phyloP scores from a whole-genome alignment of 108 stramenopile species.

The Cyclotella baltica region DNA sequence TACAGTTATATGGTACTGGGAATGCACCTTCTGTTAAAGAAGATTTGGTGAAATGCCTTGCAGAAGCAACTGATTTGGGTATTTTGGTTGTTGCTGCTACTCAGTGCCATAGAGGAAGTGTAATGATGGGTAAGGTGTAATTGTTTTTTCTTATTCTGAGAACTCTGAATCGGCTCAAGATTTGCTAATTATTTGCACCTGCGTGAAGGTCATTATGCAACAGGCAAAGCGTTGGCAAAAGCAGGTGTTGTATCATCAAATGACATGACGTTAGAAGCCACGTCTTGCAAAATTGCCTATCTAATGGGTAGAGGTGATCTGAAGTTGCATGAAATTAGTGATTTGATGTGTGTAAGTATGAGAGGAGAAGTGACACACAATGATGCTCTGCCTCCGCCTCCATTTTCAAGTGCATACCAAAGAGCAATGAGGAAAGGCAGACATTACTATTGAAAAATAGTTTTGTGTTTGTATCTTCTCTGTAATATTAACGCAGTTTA shows the following conservation, averaged over 20 bases:
- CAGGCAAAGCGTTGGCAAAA: conserved; percentile 77
- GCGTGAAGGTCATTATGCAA: conserved; percentile 83
- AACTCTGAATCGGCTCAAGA: not conserved
- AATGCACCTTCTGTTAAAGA: conserved; percentile 89
- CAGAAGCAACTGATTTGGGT: conserved; percentile 72
- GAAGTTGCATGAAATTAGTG: conserved; percentile 57
- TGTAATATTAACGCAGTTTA: too few relatives aligned
- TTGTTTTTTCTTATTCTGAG: not conserved
- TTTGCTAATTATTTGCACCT: not conserved
- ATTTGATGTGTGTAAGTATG: conserved; percentile 75
- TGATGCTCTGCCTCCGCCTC: conserved; percentile 71
- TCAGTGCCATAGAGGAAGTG: conserved; percentile 92
- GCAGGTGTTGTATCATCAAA: conserved; percentile 89
- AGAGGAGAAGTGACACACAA: conserved; percentile 82
- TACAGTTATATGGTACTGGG: conserved; percentile 97
- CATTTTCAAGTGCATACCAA: conserved; percentile 71
- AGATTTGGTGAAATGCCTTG: conserved; percentile 70
- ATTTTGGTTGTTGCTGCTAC: conserved; percentile 92
- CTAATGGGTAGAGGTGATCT: conserved; percentile 79
- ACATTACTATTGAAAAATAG: conserved; percentile 22
- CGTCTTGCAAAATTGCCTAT: conserved; percentile 90
- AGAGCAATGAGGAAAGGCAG: conserved; percentile 45
- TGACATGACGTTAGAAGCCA: conserved; percentile 98
- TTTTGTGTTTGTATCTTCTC: too few relatives aligned
- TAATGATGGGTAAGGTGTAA: conserved; percentile 66